A percentile compares a stretch with the other conserved stretches of the same genome.
These are phyloP conservation scores for Colletotrichum trifolii DNA, from an alignment of 2,329 filamentous ascomycete species.

Conservation along the genomic window DNA sequence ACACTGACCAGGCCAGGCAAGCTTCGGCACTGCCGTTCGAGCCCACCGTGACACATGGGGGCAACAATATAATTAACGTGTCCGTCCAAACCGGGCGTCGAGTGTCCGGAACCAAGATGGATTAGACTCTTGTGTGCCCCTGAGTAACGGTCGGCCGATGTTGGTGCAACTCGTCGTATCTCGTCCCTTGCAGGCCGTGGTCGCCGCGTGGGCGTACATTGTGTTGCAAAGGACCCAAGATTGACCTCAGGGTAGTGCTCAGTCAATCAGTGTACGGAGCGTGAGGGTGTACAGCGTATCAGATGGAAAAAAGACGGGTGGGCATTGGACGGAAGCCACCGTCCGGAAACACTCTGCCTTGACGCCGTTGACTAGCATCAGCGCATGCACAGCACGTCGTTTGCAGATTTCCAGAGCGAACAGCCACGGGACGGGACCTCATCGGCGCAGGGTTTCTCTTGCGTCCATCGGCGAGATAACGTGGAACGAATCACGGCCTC, in stretches of 20 bases:
- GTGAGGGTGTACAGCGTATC: no score
- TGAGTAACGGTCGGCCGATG: conserved; percentile 1
- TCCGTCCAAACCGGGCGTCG: background rate
- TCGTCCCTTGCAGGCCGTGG: conserved; percentile 1
- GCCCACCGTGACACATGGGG: conserved; percentile 3
- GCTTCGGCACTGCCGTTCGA: conserved; percentile 6
- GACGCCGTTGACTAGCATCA: no score
- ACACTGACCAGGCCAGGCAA: conserved; percentile 26
- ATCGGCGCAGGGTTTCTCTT: background rate
- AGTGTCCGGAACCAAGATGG: background rate
- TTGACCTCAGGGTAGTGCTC: no score
- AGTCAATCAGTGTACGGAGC: no score
- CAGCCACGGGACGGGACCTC: no score
- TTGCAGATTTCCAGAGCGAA: no score
- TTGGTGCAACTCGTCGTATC: conserved; percentile 8
- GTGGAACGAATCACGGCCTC: background rate
- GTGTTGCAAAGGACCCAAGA: no score
- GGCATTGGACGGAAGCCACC: no score
- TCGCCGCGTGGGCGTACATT: no score
- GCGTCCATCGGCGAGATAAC: conserved; percentile 1
- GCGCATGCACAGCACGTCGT: no score
- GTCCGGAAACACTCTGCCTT: no score
- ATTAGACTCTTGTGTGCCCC: background rate
- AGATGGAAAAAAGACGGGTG: no score
- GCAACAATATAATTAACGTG: background rate